Evolutionary conservation across 768 basidiomycete genomes (phyloP).

Genomic region (Mycena crocata): DNA sequence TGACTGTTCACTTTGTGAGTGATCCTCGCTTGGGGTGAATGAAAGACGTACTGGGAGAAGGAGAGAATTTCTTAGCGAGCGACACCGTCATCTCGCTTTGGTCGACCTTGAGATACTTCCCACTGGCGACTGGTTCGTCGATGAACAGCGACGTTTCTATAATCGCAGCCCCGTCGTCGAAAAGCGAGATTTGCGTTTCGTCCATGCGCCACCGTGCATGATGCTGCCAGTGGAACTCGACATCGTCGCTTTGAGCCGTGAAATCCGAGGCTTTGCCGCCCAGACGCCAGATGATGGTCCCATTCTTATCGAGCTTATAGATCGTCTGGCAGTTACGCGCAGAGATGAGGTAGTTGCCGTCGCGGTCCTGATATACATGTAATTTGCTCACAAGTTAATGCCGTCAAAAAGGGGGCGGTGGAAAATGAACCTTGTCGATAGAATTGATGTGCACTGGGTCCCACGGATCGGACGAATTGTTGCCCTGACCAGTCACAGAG

Average conservation of each 20-base stretch:
- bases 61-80: constrained; percentile 16
- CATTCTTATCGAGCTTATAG: constrained; percentile 31
- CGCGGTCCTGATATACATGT: constrained; percentile 25
- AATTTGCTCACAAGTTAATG: background rate
- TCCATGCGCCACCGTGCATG: constrained; percentile 32
- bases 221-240: constrained; percentile 34
- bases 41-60: constrained; percentile 20
- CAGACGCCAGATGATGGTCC: constrained; percentile 35
- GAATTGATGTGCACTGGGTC: constrained; percentile 28
- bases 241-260: constrained; percentile 21
- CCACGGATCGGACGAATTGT: background rate
- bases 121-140: constrained; percentile 18
- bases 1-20: background rate
- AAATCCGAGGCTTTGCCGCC: constrained; percentile 32
- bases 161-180: constrained; percentile 27
- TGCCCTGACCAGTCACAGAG: background rate
- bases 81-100: constrained; percentile 18
- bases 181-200: constrained; percentile 23
- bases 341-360: constrained; percentile 35
- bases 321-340: constrained; percentile 31
- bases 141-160: background rate
- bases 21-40: background rate
- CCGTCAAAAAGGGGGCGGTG: background rate
- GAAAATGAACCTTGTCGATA: constrained; percentile 22
- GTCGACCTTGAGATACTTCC: constrained; percentile 26